Base-by-base conservation (phyloP, 345 rosid genomes). In the Odontarrhena argentea region DNA sequence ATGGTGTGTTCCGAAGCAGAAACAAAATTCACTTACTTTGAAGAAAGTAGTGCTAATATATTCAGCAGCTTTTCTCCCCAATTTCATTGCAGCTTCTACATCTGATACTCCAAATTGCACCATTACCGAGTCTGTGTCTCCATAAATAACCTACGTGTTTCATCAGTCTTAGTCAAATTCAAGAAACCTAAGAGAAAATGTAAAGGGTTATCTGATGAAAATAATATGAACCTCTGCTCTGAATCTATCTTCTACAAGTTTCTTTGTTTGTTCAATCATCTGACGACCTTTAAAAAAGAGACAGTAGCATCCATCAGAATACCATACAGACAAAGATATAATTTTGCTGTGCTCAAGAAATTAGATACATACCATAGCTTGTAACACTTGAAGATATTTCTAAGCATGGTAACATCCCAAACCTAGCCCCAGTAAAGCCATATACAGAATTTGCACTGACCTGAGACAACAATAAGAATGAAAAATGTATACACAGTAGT, bases 91-190 rank as follows among this genome's bases (percentile, higher is more conserved):
- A 74, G 74, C 85, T 74, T 82, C 87, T 30, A 94, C 85, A 14
- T 88, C 84, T 53, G 84, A 71, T 35, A 82, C 91, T 47, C 99
- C 97, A 72, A 94, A 94, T 83, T 94, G 97, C 70, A 94, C 99
- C 99, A 94, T 94, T 40, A 94, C 97, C 2, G 99, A 94, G 86
- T 94, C 97, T 4, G 99, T 94, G 76, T 94, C 99, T 63, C 97
- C 99, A 79, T 94, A 94, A 55, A 94, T 84, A 63, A 94, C 93
- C 99, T 94, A 76, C 71, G 45, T 18, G 22, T 18, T 18, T 18
- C 47, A 65, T 47, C 30, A 56, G 62, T 55, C 14, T 54, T 55
- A 34, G 24, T 61, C 60, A 63, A 50, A 56, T 34, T 30, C 15
- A 55, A 42, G 26, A 47, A 62, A 63, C 18, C 47, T 24, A 41